Evolutionary conservation across 768 basidiomycete species (phyloP).

Genomic region (Panaeolus cyanescens): DNA sequence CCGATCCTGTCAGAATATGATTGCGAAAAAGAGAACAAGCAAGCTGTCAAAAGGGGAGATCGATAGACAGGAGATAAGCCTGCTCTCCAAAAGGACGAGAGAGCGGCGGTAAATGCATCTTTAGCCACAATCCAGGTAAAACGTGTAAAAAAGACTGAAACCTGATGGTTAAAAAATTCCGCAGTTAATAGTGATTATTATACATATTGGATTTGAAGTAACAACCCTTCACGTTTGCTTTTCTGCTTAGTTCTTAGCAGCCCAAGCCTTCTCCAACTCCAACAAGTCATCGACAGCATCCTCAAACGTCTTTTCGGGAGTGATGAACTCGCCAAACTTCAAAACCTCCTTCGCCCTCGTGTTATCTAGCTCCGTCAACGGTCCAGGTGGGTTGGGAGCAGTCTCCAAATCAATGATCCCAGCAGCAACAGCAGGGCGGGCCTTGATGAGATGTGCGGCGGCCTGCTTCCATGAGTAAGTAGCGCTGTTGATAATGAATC

Average conservation of each 20-base stretch:
- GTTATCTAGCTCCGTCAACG: constrained; percentile 24
- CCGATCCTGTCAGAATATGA: not conserved
- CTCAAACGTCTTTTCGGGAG: constrained; percentile 25
- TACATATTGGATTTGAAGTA: no score
- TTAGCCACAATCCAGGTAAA: no score
- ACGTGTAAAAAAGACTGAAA: no score
- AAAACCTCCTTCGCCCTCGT: constrained; percentile 26
- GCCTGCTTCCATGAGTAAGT: constrained; percentile 29
- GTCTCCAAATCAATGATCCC: constrained; percentile 16
- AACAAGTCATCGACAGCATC: constrained; percentile 27
- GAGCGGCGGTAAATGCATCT: not conserved
- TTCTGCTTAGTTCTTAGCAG: not conserved
- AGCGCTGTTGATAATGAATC: constrained; percentile 29
- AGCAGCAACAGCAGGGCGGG: constrained; percentile 10
- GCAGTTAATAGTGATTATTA: no score
- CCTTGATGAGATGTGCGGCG: constrained; percentile 14
- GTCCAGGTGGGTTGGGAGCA: constrained; percentile 22
- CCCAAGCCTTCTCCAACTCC: constrained; percentile 26
- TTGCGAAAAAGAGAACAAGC: not conserved
- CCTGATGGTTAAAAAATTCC: no score
- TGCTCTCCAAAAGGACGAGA: no score
- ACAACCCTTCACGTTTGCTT: no score
- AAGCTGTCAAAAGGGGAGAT: not conserved
- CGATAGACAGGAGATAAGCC: not conserved
- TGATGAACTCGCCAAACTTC: constrained; percentile 24